Conservation (phyloP, 805 yeast species). For the Candida incommunis region DNA sequence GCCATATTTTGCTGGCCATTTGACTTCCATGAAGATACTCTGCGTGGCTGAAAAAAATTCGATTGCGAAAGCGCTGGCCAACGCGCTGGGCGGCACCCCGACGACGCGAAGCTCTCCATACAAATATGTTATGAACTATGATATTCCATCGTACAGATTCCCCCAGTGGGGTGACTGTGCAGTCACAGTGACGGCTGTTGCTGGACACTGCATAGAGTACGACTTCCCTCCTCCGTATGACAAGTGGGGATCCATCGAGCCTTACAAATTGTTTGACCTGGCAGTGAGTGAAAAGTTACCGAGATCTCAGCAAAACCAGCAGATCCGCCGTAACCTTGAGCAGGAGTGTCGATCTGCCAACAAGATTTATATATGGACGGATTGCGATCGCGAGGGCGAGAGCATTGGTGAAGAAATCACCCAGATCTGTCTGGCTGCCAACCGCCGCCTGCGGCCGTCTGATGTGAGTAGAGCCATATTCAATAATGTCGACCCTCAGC, state of each 20-base stretch:
- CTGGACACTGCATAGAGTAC: conserved; percentile 64
- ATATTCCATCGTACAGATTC: conserved; percentile 54
- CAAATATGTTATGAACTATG: conserved; percentile 67
- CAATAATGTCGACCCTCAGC: conserved; percentile 70
- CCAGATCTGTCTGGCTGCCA: conserved; percentile 46
- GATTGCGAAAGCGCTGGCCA: conserved; percentile 73
- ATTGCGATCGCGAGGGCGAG: conserved; percentile 96
- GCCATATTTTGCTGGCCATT: no score
- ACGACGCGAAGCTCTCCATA: conserved; percentile 34
- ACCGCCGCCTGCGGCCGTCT: conserved; percentile 30
- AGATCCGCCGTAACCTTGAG: conserved; percentile 52
- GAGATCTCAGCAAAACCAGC: conserved; percentile 24
- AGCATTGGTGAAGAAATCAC: conserved; percentile 77
- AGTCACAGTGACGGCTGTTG: conserved; percentile 83
- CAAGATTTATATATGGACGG: conserved; percentile 88
- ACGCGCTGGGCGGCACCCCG: conserved; percentile 62
- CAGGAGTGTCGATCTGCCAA: conserved; percentile 47
- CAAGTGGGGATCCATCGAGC: conserved; percentile 49
- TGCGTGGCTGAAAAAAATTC: conserved; percentile 98
- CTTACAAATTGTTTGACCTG: conserved; percentile 57
- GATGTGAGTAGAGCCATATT: conserved; percentile 65
- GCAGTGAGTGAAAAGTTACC: conserved; percentile 40
- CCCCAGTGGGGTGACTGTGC: conserved; percentile 50
- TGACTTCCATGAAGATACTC: conserved; percentile 71
- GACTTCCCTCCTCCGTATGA: conserved; percentile 50